A percentile compares a stretch with the other conserved stretches of the same genome.
phyloP scores from a whole-genome alignment of 1,284 basidiomycete species.

The Earliella scabrosa region DNA sequence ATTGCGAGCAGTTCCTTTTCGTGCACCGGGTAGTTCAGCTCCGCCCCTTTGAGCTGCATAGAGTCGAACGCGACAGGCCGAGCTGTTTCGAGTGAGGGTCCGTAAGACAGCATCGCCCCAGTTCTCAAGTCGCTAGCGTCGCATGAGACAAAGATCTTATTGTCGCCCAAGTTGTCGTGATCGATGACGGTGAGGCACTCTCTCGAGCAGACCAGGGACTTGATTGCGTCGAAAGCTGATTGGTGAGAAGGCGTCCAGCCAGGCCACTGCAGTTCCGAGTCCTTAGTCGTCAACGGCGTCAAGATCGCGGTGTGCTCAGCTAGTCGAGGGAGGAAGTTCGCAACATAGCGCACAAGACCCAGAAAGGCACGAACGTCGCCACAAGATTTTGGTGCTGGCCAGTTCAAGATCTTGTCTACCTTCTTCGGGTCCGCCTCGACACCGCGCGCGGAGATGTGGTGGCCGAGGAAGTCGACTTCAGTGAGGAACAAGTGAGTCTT shows the following conservation, averaged over 20 bases:
- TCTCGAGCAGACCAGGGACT: conserved; percentile 25
- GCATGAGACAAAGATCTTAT: conserved; percentile 30
- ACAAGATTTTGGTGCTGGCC: conserved; percentile 34
- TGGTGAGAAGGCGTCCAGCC: conserved; percentile 25
- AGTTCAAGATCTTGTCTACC: conserved; percentile 37
- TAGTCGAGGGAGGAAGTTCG: conserved; percentile 39
- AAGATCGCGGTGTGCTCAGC: conserved; percentile 38
- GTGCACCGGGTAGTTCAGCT: conserved; percentile 34
- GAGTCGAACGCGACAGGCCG: conserved; percentile 22
- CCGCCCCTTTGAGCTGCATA: conserved; percentile 15
- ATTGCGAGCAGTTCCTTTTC: conserved; percentile 32
- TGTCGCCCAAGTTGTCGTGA: not conserved
- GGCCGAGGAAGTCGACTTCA: conserved; percentile 31
- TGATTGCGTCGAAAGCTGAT: conserved; percentile 43
- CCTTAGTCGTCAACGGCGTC: not conserved
- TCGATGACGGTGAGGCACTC: not conserved
- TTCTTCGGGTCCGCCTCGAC: conserved; percentile 36
- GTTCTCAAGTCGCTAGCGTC: conserved; percentile 32
- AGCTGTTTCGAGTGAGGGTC: not conserved
- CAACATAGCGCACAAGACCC: conserved; percentile 41
- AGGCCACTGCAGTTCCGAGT: not conserved
- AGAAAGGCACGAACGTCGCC: conserved; percentile 40
- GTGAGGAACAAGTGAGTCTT: conserved; percentile 23
- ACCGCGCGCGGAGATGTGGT: conserved; percentile 18
- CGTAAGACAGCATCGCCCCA: conserved; percentile 29